These are phyloP conservation scores for Penicillium macrosclerotiorum DNA, from an alignment of 495 filamentous ascomycete species.

Conservation along the genomic window DNA sequence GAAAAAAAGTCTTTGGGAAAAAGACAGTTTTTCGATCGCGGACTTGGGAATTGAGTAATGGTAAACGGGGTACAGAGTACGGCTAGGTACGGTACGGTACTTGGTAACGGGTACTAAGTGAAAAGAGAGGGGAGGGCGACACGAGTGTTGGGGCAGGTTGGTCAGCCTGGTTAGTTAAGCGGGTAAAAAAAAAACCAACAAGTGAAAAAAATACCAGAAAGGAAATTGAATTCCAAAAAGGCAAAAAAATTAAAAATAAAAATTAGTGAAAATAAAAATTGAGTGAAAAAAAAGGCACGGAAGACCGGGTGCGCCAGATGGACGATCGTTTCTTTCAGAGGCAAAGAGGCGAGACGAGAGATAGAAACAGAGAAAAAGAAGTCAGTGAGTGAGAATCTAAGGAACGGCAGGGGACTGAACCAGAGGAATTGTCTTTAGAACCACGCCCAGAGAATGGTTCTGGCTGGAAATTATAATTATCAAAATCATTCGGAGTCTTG, in stretches of 20 bases:
- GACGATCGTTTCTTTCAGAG: conserved; percentile 39
- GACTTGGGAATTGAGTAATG: conserved; percentile 11
- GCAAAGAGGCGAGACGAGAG: not conserved
- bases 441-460: no score
- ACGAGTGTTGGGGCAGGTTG: conserved; percentile 26
- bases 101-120: conserved; percentile 33
- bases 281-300: conserved; percentile 29
- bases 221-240: conserved; percentile 19
- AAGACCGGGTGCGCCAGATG: conserved; percentile 20
- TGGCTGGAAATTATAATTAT: no score
- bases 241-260: conserved; percentile 29
- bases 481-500: no score
- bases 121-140: conserved; percentile 19
- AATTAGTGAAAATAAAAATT: conserved; percentile 17
- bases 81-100: no score
- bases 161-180: no score
- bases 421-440: no score
- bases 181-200: conserved; percentile 21
- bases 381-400: no score
- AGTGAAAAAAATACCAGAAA: not conserved
- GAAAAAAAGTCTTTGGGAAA: conserved; percentile 18
- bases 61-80: no score
- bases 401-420: no score
- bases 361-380: no score
- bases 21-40: conserved; percentile 15